A percentile compares a stretch with the other conserved stretches of the same genome.
phyloP scores from a whole-genome alignment of 1,284 basidiomycete genomes.

The Singerocomus rubriflavus region DNA sequence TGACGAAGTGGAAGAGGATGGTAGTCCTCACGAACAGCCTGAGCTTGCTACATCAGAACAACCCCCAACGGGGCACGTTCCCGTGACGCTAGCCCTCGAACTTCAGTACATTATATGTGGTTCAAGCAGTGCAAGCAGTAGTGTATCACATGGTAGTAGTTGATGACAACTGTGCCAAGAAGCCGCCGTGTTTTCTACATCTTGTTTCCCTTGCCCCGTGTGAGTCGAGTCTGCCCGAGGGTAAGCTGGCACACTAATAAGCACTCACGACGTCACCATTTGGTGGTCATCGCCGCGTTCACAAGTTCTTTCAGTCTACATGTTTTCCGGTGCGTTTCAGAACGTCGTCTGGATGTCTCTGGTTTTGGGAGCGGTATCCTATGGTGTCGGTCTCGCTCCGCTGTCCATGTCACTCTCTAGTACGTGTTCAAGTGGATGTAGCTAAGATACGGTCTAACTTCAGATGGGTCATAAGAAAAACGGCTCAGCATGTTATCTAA shows the following conservation, averaged over 20 bases:
- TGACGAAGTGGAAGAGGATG: too few relatives aligned
- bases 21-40: too few relatives aligned
- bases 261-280: not conserved
- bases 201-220: not conserved
- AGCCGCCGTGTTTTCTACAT: not conserved
- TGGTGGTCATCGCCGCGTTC: not conserved
- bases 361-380: conserved; percentile 71
- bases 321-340: conserved; percentile 28
- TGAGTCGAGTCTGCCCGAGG: not conserved
- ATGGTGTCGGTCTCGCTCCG: conserved; percentile 72
- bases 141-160: not conserved
- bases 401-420: conserved; percentile 73
- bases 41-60: not conserved
- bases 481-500: conserved; percentile 61
- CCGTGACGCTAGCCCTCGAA: not conserved
- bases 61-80: not conserved
- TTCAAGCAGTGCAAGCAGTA: not conserved
- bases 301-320: conserved; percentile 4
- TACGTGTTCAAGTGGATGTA: conserved; percentile 39
- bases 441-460: conserved; percentile 6
- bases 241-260: not conserved
- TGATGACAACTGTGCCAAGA: not conserved
- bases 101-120: not conserved
- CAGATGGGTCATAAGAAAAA: conserved; percentile 39
- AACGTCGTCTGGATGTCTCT: conserved; percentile 58